Evolutionary conservation across 176 grass and related monocot species (phyloP).

Genomic region (Oryza brachyantha): DNA sequence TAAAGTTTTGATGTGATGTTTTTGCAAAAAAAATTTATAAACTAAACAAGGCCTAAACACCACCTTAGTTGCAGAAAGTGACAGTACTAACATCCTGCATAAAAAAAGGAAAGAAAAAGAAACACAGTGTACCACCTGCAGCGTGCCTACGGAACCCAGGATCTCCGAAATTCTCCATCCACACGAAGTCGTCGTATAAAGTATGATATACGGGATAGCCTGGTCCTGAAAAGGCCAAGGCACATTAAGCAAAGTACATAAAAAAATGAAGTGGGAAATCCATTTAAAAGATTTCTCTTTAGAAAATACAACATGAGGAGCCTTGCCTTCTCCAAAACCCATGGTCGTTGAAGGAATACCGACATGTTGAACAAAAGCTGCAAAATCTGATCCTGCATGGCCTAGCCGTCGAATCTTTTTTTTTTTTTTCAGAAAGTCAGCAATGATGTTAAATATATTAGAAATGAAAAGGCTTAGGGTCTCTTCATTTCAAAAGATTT

Average conservation of each 20-base stretch:
- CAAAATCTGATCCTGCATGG: conserved; percentile 63
- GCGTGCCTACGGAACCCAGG: conserved; percentile 76
- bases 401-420: conserved; percentile 79
- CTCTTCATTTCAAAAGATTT: too few species aligned
- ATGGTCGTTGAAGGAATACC: too few species aligned
- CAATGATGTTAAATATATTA: neutral
- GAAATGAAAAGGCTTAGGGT: too few species aligned
- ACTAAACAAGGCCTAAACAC: too few species aligned
- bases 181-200: conserved; percentile 77
- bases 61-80: too few species aligned
- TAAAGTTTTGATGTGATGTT: too few species aligned
- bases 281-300: neutral
- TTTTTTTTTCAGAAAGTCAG: neutral
- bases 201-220: conserved; percentile 86
- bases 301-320: neutral
- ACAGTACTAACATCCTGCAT: neutral
- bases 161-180: conserved; percentile 91
- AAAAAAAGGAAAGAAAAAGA: too few species aligned
- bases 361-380: conserved; percentile 69
- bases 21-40: too few species aligned
- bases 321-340: too few species aligned
- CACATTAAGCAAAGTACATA: neutral
- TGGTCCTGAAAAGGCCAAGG: conserved; percentile 20
- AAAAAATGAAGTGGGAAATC: neutral
- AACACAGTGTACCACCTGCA: conserved; percentile 44